Evolutionary conservation across 345 rosid species (phyloP).

Genomic region (Physaria fendleri): DNA sequence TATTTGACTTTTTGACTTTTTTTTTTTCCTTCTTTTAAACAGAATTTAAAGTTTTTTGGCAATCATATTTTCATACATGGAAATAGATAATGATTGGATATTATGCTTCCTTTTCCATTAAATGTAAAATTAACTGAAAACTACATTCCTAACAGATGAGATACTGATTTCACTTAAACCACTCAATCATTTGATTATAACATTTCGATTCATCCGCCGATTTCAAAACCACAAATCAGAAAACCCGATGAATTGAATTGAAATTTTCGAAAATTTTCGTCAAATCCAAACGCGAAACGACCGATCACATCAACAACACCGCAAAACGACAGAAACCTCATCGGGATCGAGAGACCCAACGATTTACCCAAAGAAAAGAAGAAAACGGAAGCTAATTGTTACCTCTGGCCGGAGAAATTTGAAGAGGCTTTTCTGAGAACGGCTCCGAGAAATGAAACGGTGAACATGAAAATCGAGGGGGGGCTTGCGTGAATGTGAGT

Average conservation of each 20-base stretch:
- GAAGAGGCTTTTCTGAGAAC: too few relatives aligned
- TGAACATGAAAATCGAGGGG: constrained; percentile 26
- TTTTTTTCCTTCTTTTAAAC: constrained; percentile 14
- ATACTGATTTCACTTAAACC: too few relatives aligned
- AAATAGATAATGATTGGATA: not conserved
- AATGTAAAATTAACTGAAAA: too few relatives aligned
- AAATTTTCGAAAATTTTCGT: not conserved
- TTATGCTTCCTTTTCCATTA: not conserved
- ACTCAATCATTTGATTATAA: too few relatives aligned
- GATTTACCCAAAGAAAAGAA: not conserved
- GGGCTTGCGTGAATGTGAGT: constrained; percentile 28
- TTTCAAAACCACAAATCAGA: too few relatives aligned
- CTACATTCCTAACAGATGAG: not conserved
- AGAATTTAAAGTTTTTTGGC: constrained; percentile 22
- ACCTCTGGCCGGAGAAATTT: constrained; percentile 17
- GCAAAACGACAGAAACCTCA: too few relatives aligned
- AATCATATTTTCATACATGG: too few relatives aligned
- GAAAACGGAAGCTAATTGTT: not conserved
- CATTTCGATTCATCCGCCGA: not conserved
- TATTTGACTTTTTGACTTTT: constrained; percentile 28
- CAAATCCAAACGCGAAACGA: too few relatives aligned
- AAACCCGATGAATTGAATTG: constrained; percentile 22
- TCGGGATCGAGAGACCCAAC: constrained; percentile 11
- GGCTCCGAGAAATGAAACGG: too few relatives aligned
- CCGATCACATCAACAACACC: too few relatives aligned